phyloP scores from a whole-genome alignment of 768 basidiomycete genomes.

The Kwoniella sp. region DNA sequence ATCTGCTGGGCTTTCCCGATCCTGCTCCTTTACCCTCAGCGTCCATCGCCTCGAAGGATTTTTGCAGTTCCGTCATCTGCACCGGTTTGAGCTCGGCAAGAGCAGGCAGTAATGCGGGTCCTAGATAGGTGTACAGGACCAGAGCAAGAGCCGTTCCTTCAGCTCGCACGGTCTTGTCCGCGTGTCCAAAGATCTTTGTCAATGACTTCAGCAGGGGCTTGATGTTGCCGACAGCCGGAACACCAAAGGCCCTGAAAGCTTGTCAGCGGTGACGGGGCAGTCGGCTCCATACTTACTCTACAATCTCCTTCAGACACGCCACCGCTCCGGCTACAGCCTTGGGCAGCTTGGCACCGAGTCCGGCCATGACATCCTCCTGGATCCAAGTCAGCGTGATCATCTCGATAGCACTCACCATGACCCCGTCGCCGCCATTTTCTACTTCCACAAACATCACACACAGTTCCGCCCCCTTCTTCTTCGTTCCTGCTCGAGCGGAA shows the following conservation, averaged over 20 bases:
- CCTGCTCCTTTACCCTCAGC: conserved; percentile 82
- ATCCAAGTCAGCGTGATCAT: conserved; percentile 1
- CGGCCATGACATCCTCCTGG: conserved; percentile 74
- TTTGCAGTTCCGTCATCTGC: conserved; percentile 91
- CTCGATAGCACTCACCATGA: conserved; percentile 60
- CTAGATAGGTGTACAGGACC: conserved; percentile 79
- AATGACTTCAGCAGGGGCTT: conserved; percentile 77
- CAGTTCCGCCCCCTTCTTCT: conserved; percentile 77
- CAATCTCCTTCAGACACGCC: conserved; percentile 71
- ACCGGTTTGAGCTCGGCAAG: conserved; percentile 90
- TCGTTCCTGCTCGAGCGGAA: conserved; percentile 83
- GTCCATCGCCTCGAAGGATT: conserved; percentile 78
- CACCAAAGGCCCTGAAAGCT: conserved; percentile 67
- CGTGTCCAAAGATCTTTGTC: conserved; percentile 90
- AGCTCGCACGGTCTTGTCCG: conserved; percentile 88
- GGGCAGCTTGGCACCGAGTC: conserved; percentile 86
- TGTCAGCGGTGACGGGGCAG: neutral
- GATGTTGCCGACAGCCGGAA: conserved; percentile 56
- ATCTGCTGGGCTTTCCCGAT: conserved; percentile 67
- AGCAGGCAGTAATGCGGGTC: conserved; percentile 74
- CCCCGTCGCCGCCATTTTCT: conserved; percentile 79
- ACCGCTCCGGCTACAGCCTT: conserved; percentile 82
- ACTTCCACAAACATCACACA: conserved; percentile 86
- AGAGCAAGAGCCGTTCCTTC: conserved; percentile 77
- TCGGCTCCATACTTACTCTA: conserved; percentile 59